These are phyloP conservation scores for Alopecurus myosuroides DNA, from an alignment of 176 grass and related monocot species.

Conservation along the genomic window DNA sequence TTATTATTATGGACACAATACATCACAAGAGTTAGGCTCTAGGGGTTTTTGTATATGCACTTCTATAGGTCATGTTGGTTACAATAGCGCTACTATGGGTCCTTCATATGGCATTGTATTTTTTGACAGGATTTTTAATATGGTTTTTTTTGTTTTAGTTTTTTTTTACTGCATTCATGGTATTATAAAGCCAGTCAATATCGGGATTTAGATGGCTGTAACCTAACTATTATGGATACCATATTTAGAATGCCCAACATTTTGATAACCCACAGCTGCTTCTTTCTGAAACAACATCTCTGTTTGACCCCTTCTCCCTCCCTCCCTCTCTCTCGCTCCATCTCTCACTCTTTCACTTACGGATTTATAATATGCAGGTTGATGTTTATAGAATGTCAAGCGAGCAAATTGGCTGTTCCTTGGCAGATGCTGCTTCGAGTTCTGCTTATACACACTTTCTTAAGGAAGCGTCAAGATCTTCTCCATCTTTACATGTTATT, in stretches of 20 bases:
- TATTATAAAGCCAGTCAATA: not conserved
- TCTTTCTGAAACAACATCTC: not conserved
- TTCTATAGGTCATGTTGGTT: not conserved
- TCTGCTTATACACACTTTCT: slow-evolving; percentile 76
- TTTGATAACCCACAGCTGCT: slow-evolving; percentile 1
- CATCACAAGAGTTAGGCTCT: not conserved
- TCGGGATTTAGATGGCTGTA: not conserved
- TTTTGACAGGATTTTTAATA: not conserved
- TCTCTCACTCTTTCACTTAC: not conserved
- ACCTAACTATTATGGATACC: not conserved
- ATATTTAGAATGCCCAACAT: not conserved
- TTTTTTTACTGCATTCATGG: not conserved
- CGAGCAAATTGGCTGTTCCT: slow-evolving; percentile 88
- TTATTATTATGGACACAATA: not conserved
- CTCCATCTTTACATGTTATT: slow-evolving; percentile 93
- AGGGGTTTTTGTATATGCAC: not conserved
- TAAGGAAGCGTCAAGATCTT: slow-evolving; percentile 51
- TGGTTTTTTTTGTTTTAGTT: not conserved
- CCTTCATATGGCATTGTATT: not conserved
- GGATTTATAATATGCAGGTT: slow-evolving; percentile 53
- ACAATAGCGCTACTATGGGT: not conserved
- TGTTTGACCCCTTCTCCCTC: not conserved
- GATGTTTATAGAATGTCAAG: slow-evolving; percentile 96
- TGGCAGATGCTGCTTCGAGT: slow-evolving; percentile 95
- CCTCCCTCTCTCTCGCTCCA: not conserved